Evolutionary conservation across 257 asterid species (phyloP).

Genomic region (Ophiorrhiza pumila): DNA sequence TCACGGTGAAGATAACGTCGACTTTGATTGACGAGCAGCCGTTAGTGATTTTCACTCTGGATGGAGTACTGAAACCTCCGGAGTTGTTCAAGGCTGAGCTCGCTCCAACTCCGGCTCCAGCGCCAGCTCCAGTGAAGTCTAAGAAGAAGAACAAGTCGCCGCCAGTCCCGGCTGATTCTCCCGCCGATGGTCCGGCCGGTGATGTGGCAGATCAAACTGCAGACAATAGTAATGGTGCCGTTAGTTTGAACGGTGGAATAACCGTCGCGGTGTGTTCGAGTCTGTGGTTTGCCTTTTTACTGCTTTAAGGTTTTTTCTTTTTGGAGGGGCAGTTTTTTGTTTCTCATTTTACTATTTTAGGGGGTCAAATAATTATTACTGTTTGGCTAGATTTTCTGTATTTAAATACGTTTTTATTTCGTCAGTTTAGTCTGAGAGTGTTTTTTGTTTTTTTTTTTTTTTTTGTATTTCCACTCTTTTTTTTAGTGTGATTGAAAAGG

Average conservation of each 20-base stretch:
- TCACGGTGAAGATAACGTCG: slow-evolving; percentile 44
- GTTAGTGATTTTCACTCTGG: slow-evolving; percentile 39
- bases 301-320: slow-evolving; percentile 12
- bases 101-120: slow-evolving; percentile 50
- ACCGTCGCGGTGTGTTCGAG: slow-evolving; percentile 27
- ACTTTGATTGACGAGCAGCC: slow-evolving; percentile 50
- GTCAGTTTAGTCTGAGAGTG: neutral
- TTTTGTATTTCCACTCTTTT: neutral
- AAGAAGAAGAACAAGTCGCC: slow-evolving; percentile 44
- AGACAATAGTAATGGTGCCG: slow-evolving; percentile 36
- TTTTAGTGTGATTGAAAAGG: neutral
- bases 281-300: slow-evolving; percentile 24
- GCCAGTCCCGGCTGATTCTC: slow-evolving; percentile 43
- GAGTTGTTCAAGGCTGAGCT: slow-evolving; percentile 41
- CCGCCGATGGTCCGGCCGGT: slow-evolving; percentile 49
- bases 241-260: slow-evolving; percentile 25
- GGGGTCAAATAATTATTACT: slow-evolving; percentile 21
- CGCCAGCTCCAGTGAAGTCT: slow-evolving; percentile 43
- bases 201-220: slow-evolving; percentile 43
- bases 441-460: neutral
- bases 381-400: slow-evolving; percentile 17
- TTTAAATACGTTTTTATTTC: neutral
- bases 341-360: neutral
- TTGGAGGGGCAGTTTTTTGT: neutral
- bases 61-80: slow-evolving; percentile 47